phyloP scores from a whole-genome alignment of 345 rosid genomes.

The Lepidium sativum region DNA sequence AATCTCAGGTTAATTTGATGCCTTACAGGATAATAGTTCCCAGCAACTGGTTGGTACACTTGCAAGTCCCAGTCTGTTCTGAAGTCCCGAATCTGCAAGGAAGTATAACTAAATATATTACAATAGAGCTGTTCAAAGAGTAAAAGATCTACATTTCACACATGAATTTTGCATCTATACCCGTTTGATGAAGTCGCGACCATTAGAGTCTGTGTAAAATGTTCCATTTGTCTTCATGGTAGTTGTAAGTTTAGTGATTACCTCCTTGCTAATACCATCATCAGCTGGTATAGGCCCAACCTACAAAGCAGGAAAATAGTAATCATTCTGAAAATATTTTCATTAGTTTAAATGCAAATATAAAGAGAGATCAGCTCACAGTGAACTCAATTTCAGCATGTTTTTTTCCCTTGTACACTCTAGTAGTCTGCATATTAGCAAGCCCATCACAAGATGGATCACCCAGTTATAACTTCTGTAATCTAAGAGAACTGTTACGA shows the following conservation, averaged over 20 bases:
- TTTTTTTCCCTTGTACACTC: constrained; percentile 80
- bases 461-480: not conserved
- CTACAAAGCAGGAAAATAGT: constrained; percentile 29
- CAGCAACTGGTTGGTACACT: constrained; percentile 80
- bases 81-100: constrained; percentile 60
- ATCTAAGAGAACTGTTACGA: not conserved
- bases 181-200: constrained; percentile 90
- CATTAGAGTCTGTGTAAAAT: constrained; percentile 85
- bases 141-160: not conserved
- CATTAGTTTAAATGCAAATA: not conserved
- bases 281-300: constrained; percentile 86
- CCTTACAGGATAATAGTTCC: constrained; percentile 90
- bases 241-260: constrained; percentile 61
- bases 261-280: constrained; percentile 88
- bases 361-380: constrained; percentile 40
- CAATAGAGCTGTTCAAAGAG: not conserved
- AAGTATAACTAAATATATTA: no score
- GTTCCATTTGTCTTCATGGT: constrained; percentile 67
- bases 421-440: constrained; percentile 43
- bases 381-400: constrained; percentile 90
- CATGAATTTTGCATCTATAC: constrained; percentile 33
- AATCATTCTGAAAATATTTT: not conserved
- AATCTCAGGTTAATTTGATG: constrained; percentile 6
- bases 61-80: constrained; percentile 88
- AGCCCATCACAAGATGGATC: constrained; percentile 12